Evolutionary conservation across 2,329 filamentous ascomycete species (phyloP).

Genomic region (Pseudogymnoascus pannorum): DNA sequence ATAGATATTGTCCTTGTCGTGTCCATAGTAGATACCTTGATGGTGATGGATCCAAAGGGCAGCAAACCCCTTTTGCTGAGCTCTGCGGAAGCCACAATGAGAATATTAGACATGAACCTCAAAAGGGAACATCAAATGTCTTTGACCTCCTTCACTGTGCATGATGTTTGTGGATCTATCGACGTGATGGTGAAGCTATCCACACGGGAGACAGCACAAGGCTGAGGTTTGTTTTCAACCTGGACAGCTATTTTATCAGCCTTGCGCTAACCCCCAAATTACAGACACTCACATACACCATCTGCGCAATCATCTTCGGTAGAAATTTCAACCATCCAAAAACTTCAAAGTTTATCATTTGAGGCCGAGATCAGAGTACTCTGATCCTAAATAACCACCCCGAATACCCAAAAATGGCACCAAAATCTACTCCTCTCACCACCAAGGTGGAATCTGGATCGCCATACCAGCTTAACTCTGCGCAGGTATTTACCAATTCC

Average conservation of each 20-base stretch:
- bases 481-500: conserved; percentile 22
- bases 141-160: not conserved
- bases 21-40: not conserved
- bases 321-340: conserved; percentile 12
- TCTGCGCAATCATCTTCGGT: conserved; percentile 1
- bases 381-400: conserved; percentile 1
- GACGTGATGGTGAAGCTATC: not conserved
- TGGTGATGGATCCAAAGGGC: not conserved
- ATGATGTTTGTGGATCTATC: not conserved
- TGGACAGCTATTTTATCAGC: not conserved
- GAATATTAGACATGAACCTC: not conserved
- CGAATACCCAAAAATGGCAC: conserved; percentile 21
- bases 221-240: conserved; percentile 4
- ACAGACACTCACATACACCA: not conserved
- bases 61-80: not conserved
- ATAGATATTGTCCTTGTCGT: not conserved
- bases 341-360: conserved; percentile 11
- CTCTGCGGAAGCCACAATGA: not conserved
- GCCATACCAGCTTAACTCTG: conserved; percentile 28
- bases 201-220: not conserved
- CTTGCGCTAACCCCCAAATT: conserved; percentile 1
- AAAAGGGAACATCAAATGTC: not conserved
- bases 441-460: conserved; percentile 28
- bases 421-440: conserved; percentile 24
- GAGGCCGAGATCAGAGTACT: conserved; percentile 6